Base-by-base conservation (phyloP, 2,329 filamentous ascomycete genomes). In the Decorospora gaudefroyi region DNA sequence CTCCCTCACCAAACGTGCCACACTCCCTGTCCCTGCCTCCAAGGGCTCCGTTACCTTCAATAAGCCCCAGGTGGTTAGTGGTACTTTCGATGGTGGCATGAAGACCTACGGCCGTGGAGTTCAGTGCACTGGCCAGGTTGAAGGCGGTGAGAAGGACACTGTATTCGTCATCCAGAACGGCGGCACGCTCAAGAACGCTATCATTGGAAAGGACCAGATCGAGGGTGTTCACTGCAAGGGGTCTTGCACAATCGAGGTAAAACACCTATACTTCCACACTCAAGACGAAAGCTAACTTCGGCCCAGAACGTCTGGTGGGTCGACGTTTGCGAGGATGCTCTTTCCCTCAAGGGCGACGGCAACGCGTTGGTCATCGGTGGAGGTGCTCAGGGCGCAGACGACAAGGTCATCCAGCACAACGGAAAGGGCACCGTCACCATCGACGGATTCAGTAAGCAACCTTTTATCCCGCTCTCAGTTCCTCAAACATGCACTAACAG, bases 131-230 rank as follows among this genome's bases (percentile, higher is more conserved):
- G 71, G 64, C 12, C 73, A 78, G 40, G 57, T 56, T 7, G 76
- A 78, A 55, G 74, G 75, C 42, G 73, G 68, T 35, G 64, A 73
- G 43, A 48, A 64, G 0, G 76, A 78, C 37, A 75, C 78, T 31
- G 77, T 81, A 61, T 81, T 81, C 72, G 69, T 77, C 49, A 68
- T 81, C 38, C 69, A 75, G 60, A 67, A 73, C 36, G 78, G 78
- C 19, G 78, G 73, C 19, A 77, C 75, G 15, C 67, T 81, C 28
- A 74, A 73, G 59, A 81, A 81, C 60, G 78, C 74, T 64, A 80
- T 81, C 65, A 80, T 81, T 44, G 78, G 78, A 15, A 69, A 71
- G 35, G 72, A 74, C 49, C 74, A 79, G 58, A 71, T 74, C 17
- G 78, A 57, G 44, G 54, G 54, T 27, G 39, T 57, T 15, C 54